A percentile compares a stretch with the other conserved stretches of the same genome.
These are phyloP conservation scores for Neoconidiobolus thromboides DNA, from an alignment of 371 early-diverging fungal species.

Conservation along the genomic window DNA sequence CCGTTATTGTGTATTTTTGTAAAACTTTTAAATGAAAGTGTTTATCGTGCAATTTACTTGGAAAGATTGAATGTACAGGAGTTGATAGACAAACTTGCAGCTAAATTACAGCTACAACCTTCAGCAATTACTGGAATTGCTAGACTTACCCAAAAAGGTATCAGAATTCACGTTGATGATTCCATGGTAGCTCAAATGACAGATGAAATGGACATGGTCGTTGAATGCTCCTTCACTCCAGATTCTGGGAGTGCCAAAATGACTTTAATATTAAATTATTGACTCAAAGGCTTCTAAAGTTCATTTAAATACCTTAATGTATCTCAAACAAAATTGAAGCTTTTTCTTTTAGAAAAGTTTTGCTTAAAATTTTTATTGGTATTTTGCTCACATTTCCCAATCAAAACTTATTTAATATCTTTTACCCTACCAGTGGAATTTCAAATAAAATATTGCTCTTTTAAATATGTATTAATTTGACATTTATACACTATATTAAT, in stretches of 20 bases:
- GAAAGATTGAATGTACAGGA: conserved; percentile 21
- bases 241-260: conserved; percentile 21
- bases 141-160: conserved; percentile 18
- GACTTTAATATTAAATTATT: conserved; percentile 13
- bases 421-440: neutral
- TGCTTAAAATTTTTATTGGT: neutral
- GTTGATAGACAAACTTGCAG: conserved; percentile 19
- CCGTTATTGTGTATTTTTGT: conserved; percentile 26
- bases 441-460: neutral
- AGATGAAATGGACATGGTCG: conserved; percentile 30
- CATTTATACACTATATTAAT: too few relatives aligned
- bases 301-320: neutral
- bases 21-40: conserved; percentile 20
- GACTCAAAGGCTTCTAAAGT: neutral
- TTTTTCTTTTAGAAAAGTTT: neutral
- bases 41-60: conserved; percentile 29
- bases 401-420: neutral
- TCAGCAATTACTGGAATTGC: conserved; percentile 17
- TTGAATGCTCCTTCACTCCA: conserved; percentile 20
- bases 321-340: neutral
- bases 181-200: conserved; percentile 23
- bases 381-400: neutral
- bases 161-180: conserved; percentile 26
- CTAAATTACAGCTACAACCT: conserved; percentile 21
- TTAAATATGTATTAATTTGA: neutral